These are phyloP conservation scores for Erigeron philadelphicus DNA, from an alignment of 140 eudicot species.

Conservation along the genomic window DNA sequence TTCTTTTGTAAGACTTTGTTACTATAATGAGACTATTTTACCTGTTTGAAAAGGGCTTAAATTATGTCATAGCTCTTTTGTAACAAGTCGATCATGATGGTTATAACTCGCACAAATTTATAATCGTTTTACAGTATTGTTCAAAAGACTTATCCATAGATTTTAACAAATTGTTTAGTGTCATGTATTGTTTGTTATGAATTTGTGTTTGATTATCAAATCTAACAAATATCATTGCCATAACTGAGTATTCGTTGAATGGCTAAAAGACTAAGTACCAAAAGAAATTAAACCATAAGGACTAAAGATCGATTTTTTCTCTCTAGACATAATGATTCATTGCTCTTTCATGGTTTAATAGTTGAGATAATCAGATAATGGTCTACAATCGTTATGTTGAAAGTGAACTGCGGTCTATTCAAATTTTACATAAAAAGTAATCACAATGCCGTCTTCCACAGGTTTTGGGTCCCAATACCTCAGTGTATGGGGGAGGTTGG, in stretches of 20 bases:
- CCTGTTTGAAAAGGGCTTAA: neutral
- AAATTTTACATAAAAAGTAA: too few relatives aligned
- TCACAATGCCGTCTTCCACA: too few relatives aligned
- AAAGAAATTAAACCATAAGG: too few relatives aligned
- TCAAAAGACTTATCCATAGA: neutral
- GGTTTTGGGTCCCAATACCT: too few relatives aligned
- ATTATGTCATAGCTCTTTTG: neutral
- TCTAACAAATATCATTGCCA: neutral
- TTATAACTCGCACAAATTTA: neutral
- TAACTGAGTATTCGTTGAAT: neutral
- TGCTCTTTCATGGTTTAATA: too few relatives aligned
- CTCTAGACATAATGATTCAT: too few relatives aligned
- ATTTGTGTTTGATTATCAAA: neutral
- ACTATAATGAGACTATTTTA: slow-evolving; percentile 21
- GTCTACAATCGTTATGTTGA: too few relatives aligned
- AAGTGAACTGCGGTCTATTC: too few relatives aligned
- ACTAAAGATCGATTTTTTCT: too few relatives aligned
- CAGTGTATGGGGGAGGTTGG: too few relatives aligned
- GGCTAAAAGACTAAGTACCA: too few relatives aligned
- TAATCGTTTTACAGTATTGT: neutral
- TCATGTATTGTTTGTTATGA: neutral
- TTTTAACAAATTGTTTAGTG: neutral
- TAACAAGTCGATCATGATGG: slow-evolving; percentile 3
- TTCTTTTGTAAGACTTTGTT: slow-evolving; percentile 19
- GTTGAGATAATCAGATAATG: too few relatives aligned